Evolutionary conservation across 805 yeast species (phyloP), one percentile per base, ranked within the genome.

Genomic region (Monosporozyma servazzii): DNA sequence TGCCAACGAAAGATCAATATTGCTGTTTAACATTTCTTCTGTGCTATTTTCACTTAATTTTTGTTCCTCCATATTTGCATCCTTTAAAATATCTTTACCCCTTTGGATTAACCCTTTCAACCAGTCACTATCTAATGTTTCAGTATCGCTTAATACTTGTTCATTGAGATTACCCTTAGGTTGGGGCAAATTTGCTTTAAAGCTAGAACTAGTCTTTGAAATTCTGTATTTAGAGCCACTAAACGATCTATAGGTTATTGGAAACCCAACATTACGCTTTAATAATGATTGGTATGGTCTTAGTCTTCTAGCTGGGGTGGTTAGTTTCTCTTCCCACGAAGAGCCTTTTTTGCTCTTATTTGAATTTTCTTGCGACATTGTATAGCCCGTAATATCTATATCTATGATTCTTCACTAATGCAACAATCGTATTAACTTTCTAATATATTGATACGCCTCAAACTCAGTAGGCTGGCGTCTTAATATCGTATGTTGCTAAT

Each of bases 301-400:
- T n/a, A 61, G 33, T 31, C 58, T 54, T 47, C 66, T 53, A 21
- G 52, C 52, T 2, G 65, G 66, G 2, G 59, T 57, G n/a, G 31
- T 51, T 30, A 62, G n/a, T 41, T 20, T 41, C 21, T 41, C 17
- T 15, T 41, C 44, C 44, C 44, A 41, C 11, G 4, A 9, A 10
- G 44, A 21, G n/a, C 17, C 11, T 21, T 41, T 20, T 10, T 41
- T 41, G 17, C 18, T 48, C 31, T 30, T 21, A 29, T 39, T 36
- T n/a, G 18, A 25, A 3, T 30, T 15, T n/a, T 37, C 18, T 18
- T n/a, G 17, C 29, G 50, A n/a, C 21, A 17, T 30, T 30, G 0
- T 31, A 15, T 33, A 15, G 37, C n/a, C 17, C 7, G 37, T 33
- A 33, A 33, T 13, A 5, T 15, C 37, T 33, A 15, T 33, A 13